A percentile compares a stretch with the other conserved stretches of the same genome.
Conservation (phyloP, 2,329 filamentous ascomycete genomes). For the Diplodia seriata region DNA sequence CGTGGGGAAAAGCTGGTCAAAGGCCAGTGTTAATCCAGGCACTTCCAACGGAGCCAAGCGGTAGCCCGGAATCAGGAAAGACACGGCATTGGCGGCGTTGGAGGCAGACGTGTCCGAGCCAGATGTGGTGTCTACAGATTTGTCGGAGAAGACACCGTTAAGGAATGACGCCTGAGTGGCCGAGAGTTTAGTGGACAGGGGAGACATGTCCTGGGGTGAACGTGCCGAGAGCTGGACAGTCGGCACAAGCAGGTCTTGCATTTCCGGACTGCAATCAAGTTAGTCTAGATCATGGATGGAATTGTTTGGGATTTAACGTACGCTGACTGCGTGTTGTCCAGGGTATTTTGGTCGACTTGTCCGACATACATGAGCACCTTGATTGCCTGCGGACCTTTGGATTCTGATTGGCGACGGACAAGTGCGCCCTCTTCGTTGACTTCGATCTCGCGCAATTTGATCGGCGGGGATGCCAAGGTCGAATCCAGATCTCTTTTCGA, state of each 20-base stretch:
- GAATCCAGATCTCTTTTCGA: conserved; percentile 39
- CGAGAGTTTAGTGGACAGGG: conserved; percentile 69
- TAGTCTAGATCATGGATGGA: background rate
- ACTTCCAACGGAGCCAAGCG: conserved; percentile 57
- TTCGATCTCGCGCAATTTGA: conserved; percentile 37
- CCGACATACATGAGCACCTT: conserved; percentile 74
- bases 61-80: conserved; percentile 72
- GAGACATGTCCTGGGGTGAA: conserved; percentile 56
- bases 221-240: conserved; percentile 70
- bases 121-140: conserved; percentile 57
- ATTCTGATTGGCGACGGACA: conserved; percentile 14
- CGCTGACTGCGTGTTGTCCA: conserved; percentile 65
- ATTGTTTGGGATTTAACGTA: conserved; percentile 52
- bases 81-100: conserved; percentile 48
- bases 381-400: conserved; percentile 46
- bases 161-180: conserved; percentile 75
- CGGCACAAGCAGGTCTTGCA: conserved; percentile 69
- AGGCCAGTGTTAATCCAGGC: conserved; percentile 20
- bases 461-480: conserved; percentile 39
- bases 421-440: conserved; percentile 32
- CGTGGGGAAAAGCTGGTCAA: conserved; percentile 65
- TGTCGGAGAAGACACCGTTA: conserved; percentile 70
- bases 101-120: conserved; percentile 50
- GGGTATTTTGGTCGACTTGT: conserved; percentile 65
- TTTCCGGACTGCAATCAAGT: conserved; percentile 1